Evolutionary conservation across 2,329 filamentous ascomycete species (phyloP).

Genomic region (Acrocalymma vagum): DNA sequence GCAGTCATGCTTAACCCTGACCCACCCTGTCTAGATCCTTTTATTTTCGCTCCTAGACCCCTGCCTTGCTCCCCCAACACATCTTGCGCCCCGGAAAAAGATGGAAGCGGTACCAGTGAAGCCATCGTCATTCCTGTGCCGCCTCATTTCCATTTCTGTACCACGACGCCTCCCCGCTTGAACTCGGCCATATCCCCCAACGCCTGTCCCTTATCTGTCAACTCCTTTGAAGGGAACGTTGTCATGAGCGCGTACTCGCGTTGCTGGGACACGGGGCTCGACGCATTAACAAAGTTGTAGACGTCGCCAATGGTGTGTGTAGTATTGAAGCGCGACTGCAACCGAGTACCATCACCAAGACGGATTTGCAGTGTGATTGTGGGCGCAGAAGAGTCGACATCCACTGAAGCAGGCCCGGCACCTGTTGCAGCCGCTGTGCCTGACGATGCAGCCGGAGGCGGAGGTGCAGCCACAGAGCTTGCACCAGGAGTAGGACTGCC

Average conservation of each 20-base stretch:
- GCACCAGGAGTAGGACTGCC: constrained; percentile 78
- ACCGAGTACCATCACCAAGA: constrained; percentile 77
- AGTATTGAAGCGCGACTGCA: constrained; percentile 84
- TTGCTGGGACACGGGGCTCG: constrained; percentile 64
- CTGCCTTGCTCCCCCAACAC: background rate
- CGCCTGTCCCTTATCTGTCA: constrained; percentile 68
- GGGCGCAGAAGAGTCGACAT: constrained; percentile 72
- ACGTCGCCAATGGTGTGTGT: constrained; percentile 80
- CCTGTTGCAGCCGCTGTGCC: constrained; percentile 38
- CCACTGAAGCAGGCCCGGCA: constrained; percentile 53
- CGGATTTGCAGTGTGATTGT: constrained; percentile 78
- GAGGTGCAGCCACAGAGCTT: constrained; percentile 47
- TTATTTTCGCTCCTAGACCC: too few relatives aligned
- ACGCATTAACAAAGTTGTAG: constrained; percentile 76
- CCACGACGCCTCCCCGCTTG: constrained; percentile 63
- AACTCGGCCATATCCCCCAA: constrained; percentile 59
- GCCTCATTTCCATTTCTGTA: constrained; percentile 61
- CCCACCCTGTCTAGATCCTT: too few relatives aligned
- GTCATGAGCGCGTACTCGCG: constrained; percentile 80
- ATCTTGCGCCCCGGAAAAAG: background rate
- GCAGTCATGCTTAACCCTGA: too few relatives aligned
- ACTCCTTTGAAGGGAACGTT: constrained; percentile 83
- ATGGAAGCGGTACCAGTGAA: constrained; percentile 12
- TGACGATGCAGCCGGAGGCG: constrained; percentile 41
- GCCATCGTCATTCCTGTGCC: constrained; percentile 11